A percentile compares a stretch with the other conserved stretches of the same genome.
These are phyloP conservation scores for Neoboletus brunneissimus DNA, from an alignment of 768 basidiomycete species.

Conservation along the genomic window DNA sequence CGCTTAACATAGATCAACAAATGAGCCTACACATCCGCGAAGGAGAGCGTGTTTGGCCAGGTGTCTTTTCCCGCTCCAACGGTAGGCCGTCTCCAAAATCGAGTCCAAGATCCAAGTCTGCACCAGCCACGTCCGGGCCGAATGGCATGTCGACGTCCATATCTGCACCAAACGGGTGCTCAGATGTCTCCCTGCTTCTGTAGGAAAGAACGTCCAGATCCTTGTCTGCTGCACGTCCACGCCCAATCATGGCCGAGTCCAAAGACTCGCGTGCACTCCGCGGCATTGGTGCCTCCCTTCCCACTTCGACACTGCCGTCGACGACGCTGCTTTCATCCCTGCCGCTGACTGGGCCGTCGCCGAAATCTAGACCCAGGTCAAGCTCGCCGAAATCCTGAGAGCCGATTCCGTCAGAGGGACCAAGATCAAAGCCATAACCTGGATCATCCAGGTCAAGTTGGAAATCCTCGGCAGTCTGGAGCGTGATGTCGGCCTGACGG, in stretches of 20 bases:
- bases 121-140: constrained; percentile 48
- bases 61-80: constrained; percentile 49
- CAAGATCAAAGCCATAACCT: constrained; percentile 72
- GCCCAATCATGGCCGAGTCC: constrained; percentile 57
- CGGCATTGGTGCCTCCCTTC: constrained; percentile 61
- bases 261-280: constrained; percentile 53
- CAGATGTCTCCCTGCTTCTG: constrained; percentile 61
- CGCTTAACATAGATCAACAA: background rate
- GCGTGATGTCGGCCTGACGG: constrained; percentile 84
- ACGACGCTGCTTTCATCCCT: constrained; percentile 47
- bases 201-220: constrained; percentile 66
- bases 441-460: constrained; percentile 58
- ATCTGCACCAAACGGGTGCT: constrained; percentile 61
- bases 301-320: constrained; percentile 65
- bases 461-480: constrained; percentile 73
- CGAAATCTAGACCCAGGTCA: constrained; percentile 78
- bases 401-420: constrained; percentile 78
- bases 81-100: constrained; percentile 60
- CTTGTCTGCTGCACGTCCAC: constrained; percentile 41
- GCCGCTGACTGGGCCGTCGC: constrained; percentile 47
- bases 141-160: constrained; percentile 49
- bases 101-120: constrained; percentile 68
- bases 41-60: constrained; percentile 54
- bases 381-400: constrained; percentile 75
- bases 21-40: constrained; percentile 66